Conservation (phyloP, 2,329 filamentous ascomycete genomes). For the Teratosphaeria pseudoeucalypti region DNA sequence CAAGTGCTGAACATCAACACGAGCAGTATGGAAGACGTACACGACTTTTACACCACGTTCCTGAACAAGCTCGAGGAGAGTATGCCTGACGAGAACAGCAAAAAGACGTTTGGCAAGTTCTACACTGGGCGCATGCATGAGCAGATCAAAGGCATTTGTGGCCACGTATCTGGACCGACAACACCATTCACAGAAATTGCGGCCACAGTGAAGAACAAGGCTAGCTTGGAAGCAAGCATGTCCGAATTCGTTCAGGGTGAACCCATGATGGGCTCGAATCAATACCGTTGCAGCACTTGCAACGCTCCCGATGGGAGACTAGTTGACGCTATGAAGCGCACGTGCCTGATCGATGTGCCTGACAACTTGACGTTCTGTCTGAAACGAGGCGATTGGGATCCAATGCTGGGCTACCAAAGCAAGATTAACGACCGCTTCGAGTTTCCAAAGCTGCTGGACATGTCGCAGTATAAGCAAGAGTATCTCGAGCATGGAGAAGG, state of each 20-base stretch:
- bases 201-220: constrained; percentile 91
- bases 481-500: constrained; percentile 57
- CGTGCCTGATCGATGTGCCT: constrained; percentile 83
- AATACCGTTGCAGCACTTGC: constrained; percentile 92
- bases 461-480: constrained; percentile 83
- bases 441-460: constrained; percentile 74
- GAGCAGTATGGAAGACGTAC: constrained; percentile 90
- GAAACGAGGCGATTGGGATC: constrained; percentile 76
- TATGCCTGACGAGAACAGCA: constrained; percentile 56
- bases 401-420: constrained; percentile 57
- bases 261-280: constrained; percentile 93
- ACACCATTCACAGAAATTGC: constrained; percentile 93
- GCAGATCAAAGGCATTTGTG: constrained; percentile 88
- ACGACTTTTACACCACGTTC: constrained; percentile 91
- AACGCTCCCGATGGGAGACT: constrained; percentile 49
- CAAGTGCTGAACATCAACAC: constrained; percentile 75
- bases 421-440: constrained; percentile 95
- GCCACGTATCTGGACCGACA: constrained; percentile 80
- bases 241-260: constrained; percentile 95
- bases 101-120: constrained; percentile 65
- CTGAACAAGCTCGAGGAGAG: constrained; percentile 87
- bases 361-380: constrained; percentile 93
- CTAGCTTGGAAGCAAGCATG: constrained; percentile 71
- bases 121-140: constrained; percentile 88
- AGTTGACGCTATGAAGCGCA: constrained; percentile 79